Base-by-base conservation (phyloP, 1,139 yeast genomes). In the Diutina ranongensis region DNA sequence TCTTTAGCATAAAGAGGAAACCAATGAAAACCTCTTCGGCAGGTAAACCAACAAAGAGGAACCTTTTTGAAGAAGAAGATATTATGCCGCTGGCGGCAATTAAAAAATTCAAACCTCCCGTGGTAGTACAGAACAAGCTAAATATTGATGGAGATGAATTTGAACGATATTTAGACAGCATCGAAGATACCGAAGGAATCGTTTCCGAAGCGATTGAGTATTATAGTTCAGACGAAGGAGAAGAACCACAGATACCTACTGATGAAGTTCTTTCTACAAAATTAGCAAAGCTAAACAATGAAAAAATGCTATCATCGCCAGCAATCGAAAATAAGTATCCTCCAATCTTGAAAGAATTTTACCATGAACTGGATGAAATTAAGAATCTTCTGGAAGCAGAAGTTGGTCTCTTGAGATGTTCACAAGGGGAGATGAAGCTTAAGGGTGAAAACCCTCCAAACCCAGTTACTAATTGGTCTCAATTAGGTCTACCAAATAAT, bases 381-480 rank as follows among this genome's bases (percentile, higher is more conserved):
- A 57, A 62, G 20, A 54, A 56, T 1, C 57, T 83, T 48, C 57
- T 76, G 0, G 62, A 59, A 0, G 75, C 71, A 32, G 86, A 83
- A 44, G 75, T 80, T 1, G 71, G 67, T 2, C 68, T 68, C 19
- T 54, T 81, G n/a, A 60, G 94, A 45, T 54, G 71, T 12, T 68
- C 71, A 31, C 56, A 80, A 45, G 89, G 80, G 49, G 86, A 83
- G 2, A 77, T 85, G 28, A 72, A 69, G 47, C 77, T 83, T 1
- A 65, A 74, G 22, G 94, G 95, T 0, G 51, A 57, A 1, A 59
- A 71, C 45, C 72, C 78, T 44, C 83, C 87, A 0, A 68, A 71
- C 33, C 97, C 97, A 0, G 76, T 88, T 1, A 56, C 70, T 36
- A 74, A 77, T 49, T 92, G 97, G 94, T 68, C 84, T 1, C 94